phyloP scores from a whole-genome alignment of 2,329 filamentous ascomycete species.

The Fonsecaea erecta region DNA sequence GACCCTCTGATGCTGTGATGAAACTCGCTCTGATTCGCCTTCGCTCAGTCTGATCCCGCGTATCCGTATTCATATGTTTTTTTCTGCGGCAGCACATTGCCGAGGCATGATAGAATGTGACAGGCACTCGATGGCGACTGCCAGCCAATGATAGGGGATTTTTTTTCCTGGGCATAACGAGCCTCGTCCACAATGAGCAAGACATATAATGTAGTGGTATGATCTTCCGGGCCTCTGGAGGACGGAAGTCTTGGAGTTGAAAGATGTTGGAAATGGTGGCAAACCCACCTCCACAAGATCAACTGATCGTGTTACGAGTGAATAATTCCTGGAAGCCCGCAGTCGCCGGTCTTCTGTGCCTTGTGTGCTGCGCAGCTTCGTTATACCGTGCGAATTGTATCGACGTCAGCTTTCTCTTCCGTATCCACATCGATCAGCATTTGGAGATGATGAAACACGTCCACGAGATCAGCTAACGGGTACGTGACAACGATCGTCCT shows the following conservation, averaged over 20 bases:
- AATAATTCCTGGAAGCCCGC: background rate
- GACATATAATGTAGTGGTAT: background rate
- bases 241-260: background rate
- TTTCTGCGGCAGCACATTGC: background rate
- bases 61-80: background rate
- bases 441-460: background rate
- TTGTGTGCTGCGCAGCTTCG: background rate
- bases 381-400: background rate
- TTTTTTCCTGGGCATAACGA: too few species aligned
- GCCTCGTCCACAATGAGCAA: slow-evolving; percentile 4
- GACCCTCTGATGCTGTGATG: background rate
- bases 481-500: too few species aligned
- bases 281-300: background rate
- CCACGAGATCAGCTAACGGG: too few species aligned
- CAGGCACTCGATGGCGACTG: background rate
- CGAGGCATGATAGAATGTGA: background rate
- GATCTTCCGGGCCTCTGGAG: background rate
- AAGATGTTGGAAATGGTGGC: background rate
- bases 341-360: background rate
- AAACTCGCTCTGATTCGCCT: background rate
- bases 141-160: slow-evolving; percentile 9
- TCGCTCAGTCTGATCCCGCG: background rate
- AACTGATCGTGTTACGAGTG: background rate
- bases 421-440: background rate
- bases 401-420: background rate